Base-by-base conservation (phyloP, 1,284 basidiomycete genomes). In the Cryptococcus sp. region DNA sequence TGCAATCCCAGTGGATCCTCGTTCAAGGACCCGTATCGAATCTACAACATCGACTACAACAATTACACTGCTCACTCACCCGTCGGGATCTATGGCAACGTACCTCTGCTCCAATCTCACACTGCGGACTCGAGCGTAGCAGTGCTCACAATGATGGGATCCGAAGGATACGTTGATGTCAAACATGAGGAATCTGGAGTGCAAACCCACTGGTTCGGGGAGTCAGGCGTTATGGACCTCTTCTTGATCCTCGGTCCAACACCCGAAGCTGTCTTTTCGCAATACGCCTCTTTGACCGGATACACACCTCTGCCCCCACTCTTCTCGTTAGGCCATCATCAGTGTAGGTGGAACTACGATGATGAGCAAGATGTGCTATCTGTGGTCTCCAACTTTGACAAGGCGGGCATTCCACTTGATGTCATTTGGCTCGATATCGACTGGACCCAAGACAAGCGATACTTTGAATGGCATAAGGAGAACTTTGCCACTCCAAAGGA, bases 371-470 rank as follows among this genome's bases (percentile, higher is more conserved):
- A 99, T 74, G 84, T 99, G 5, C 84, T 93, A 19, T 83, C 84
- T n/a, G 93, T 98, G 7, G 89, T 93, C 78, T 84, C 82, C 70
- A 82, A 87, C 54, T 97, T 99, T 73, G 94, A 98, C 65, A 89
- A 92, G 66, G 89, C 88, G 41, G 91, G 96, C 70, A 93, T 98
- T 54, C 95, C 96, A 0, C 87, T 98, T 40, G 96, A 98, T 72
- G 93, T 96, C 8, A 89, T 98, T 72, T 99, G 96, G 96, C 85
- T 99, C 47, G 96, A 99, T 79, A 98, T 99, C 70, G 96, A 98
- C 77, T 95, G 95, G 74, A 83, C 93, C 0, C 87, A 90, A 56
- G 91, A 93, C 51, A 93, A 97, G 80, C 91, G 93, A 79, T 99
- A 98, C 83, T 94, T 98, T 77, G 91, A 98, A 57, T 99, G 96